These are phyloP conservation scores for Narthecium ossifragum DNA, from an alignment of 106 monocot genomes.

Conservation along the genomic window DNA sequence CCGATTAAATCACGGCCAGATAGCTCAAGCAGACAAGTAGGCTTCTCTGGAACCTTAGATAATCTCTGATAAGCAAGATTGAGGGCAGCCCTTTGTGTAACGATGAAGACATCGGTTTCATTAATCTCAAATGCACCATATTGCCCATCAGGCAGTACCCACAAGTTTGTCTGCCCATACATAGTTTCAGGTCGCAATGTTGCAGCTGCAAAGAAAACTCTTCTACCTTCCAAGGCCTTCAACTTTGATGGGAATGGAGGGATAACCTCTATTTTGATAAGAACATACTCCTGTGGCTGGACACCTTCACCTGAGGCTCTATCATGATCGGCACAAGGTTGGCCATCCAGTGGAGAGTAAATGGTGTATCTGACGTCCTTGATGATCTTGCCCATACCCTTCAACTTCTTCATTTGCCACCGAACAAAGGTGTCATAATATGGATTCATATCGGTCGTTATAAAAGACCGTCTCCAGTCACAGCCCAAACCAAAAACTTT, in stretches of 20 bases:
- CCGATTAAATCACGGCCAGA: slow-evolving; percentile 82
- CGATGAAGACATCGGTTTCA: slow-evolving; percentile 76
- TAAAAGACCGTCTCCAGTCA: slow-evolving; percentile 90
- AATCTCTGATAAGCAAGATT: slow-evolving; percentile 82
- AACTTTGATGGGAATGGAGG: slow-evolving; percentile 72
- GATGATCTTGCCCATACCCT: slow-evolving; percentile 68
- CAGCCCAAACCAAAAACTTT: slow-evolving; percentile 83
- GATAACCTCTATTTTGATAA: slow-evolving; percentile 83
- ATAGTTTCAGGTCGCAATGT: slow-evolving; percentile 94
- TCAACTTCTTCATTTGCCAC: slow-evolving; percentile 87
- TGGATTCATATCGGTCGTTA: slow-evolving; percentile 86
- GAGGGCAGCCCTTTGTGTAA: slow-evolving; percentile 69
- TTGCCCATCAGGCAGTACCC: slow-evolving; percentile 87
- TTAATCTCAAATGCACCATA: slow-evolving; percentile 96
- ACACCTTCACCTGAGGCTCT: slow-evolving; percentile 88
- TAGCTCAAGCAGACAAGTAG: slow-evolving; percentile 67
- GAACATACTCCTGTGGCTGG: slow-evolving; percentile 79
- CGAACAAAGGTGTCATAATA: slow-evolving; percentile 88
- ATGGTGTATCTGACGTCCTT: slow-evolving; percentile 83
- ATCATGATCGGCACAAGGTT: slow-evolving; percentile 97
- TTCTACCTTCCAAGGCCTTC: slow-evolving; percentile 67
- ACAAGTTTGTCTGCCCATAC: slow-evolving; percentile 96
- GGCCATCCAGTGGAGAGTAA: slow-evolving; percentile 84
- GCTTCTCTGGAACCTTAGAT: slow-evolving; percentile 63
- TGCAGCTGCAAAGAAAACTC: slow-evolving; percentile 74